A percentile compares a stretch with the other conserved stretches of the same genome.
Conservation (phyloP, 768 basidiomycete species). For the Trametes coccinea region DNA sequence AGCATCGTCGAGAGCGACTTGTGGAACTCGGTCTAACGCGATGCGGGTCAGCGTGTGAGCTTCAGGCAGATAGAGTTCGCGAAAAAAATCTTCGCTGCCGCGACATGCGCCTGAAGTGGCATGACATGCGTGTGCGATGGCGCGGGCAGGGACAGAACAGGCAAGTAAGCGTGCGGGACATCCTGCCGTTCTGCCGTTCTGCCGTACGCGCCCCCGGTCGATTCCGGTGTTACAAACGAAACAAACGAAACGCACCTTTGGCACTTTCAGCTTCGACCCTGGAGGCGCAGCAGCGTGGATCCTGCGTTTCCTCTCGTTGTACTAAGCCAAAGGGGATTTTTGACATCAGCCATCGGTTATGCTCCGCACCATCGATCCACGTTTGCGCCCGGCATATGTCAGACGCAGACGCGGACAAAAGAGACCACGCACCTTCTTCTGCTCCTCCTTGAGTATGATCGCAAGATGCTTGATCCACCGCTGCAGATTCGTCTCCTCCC, state of each 20-base stretch:
- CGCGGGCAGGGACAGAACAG: background rate
- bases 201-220: background rate
- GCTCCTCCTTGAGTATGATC: slow-evolving; percentile 61
- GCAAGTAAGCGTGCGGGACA: background rate
- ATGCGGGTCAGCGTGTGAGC: background rate
- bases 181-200: background rate
- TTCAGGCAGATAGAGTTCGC: background rate
- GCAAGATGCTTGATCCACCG: slow-evolving; percentile 70
- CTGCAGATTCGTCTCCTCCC: slow-evolving; percentile 50
- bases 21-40: slow-evolving; percentile 63
- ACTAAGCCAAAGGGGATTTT: slow-evolving; percentile 38
- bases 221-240: background rate
- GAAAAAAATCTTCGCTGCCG: background rate
- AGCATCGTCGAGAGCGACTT: slow-evolving; percentile 60
- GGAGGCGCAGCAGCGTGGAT: slow-evolving; percentile 45
- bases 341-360: background rate
- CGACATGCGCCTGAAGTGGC: background rate
- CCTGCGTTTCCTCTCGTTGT: slow-evolving; percentile 61
- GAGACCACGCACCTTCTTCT: slow-evolving; percentile 55
- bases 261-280: slow-evolving; percentile 51
- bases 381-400: too few species aligned
- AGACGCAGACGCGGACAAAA: too few species aligned
- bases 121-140: background rate
- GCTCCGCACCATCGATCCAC: background rate
- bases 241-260: slow-evolving; percentile 51